Base-by-base conservation (phyloP, 306 rosid species). In the Morella rubra region DNA sequence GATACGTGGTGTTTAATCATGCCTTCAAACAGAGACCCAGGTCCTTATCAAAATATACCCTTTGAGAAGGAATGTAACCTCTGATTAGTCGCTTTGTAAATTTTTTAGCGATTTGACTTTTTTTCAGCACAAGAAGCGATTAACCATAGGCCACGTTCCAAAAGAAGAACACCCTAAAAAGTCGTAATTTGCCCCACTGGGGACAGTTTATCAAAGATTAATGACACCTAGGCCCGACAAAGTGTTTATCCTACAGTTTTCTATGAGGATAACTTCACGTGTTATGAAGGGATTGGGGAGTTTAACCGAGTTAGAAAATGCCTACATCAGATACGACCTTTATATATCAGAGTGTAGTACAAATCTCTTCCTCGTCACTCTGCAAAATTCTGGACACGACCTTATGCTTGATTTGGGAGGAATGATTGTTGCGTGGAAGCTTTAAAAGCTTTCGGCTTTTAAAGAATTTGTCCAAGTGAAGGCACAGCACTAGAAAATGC, bases 151-250 rank as follows among this genome's bases (percentile, higher is more conserved):
- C 78, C 83, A 79, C 81, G 80, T 64, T 45, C 47, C 72, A 24
- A 79, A 82, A 77, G 54, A 50, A 44, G 44, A 32, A 52, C 46
- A 42, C n/a, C 27, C 40, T 66, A 66, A 18, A 66, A 65, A 9
- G 27, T 42, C n/a, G 3, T 9, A 22, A 66, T 66, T 66, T 41
- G 24, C 13, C 24, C 50, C 50, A 41, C 50, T 42, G 22, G 71
- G 50, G 71, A 65, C 71, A 55, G 69, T 72, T 79, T 66, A 73
- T 64, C 3, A 67, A 54, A 45, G 83, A 73, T 79, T 73, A 41
- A 66, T 20, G 74, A 62, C 51, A 50, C 58, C 52, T 78, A 61
- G n/a, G 73, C 80, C 87, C 83, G 79, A 87, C 90, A 82, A 64
- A 61, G 80, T 53, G 61, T 58, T 73, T 37, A 58, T 78, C 56